Percentiles rank a stretch among this genome's conserved stretches.
Evolutionary conservation across 192 early-diverging fungal species (phyloP).

Genomic region (Backusella tarrabulga): DNA sequence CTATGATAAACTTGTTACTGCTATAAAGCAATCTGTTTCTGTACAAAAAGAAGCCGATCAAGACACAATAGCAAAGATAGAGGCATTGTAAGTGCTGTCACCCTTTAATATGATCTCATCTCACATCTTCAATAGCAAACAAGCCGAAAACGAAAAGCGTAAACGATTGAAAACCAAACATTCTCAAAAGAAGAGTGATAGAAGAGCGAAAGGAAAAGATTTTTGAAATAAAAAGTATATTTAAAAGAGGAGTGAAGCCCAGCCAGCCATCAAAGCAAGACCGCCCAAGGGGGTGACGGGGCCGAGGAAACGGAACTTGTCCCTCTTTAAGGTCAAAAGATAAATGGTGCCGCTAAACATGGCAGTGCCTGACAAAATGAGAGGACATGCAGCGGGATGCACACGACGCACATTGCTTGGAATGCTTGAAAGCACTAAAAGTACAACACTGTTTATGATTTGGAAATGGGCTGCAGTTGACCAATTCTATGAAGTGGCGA

Average conservation of each 20-base stretch:
- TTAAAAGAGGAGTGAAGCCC: constrained; percentile 42
- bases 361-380: constrained; percentile 51
- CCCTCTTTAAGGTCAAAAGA: constrained; percentile 45
- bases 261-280: constrained; percentile 53
- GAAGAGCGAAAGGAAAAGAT: constrained; percentile 50
- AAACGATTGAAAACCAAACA: constrained; percentile 63
- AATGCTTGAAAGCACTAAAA: constrained; percentile 46
- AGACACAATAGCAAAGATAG: constrained; percentile 60
- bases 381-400: constrained; percentile 39
- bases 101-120: background rate
- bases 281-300: constrained; percentile 65
- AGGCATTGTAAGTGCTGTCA: constrained; percentile 46
- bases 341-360: constrained; percentile 63
- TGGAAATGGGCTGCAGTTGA: constrained; percentile 54
- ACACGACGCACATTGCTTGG: constrained; percentile 33
- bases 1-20: constrained; percentile 63
- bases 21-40: constrained; percentile 57
- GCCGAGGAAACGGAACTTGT: constrained; percentile 43
- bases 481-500: constrained; percentile 36
- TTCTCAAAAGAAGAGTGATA: constrained; percentile 62
- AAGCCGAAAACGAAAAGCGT: constrained; percentile 54
- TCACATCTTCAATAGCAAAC: constrained; percentile 36
- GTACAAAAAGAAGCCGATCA: constrained; percentile 66
- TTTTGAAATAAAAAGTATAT: constrained; percentile 22
- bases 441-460: constrained; percentile 48